These are phyloP conservation scores for Echites panduratus DNA, from an alignment of 257 asterid species.

Conservation along the genomic window DNA sequence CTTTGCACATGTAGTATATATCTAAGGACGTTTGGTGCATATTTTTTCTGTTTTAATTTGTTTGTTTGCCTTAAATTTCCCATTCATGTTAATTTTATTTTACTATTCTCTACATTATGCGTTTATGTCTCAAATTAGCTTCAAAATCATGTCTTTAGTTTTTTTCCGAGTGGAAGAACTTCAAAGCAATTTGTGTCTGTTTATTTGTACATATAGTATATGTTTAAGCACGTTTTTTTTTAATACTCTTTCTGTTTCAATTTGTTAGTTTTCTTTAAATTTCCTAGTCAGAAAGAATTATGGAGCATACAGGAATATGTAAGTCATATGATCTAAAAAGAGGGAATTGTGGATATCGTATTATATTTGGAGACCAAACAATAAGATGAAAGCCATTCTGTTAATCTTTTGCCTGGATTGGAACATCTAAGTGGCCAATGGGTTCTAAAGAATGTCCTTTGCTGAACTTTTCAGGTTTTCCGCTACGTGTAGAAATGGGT, in stretches of 20 bases:
- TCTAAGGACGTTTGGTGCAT: not conserved
- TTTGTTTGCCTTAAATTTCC: not conserved
- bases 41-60: not conserved
- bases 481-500: constrained; percentile 37
- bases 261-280: no score
- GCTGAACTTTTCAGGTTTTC: constrained; percentile 30
- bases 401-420: not conserved
- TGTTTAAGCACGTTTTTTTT: no score
- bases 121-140: not conserved
- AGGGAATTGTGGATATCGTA: not conserved
- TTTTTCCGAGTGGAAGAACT: not conserved
- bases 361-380: not conserved
- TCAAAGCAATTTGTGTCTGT: not conserved
- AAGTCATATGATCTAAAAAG: not conserved
- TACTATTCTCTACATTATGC: not conserved
- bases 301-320: not conserved
- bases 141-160: not conserved
- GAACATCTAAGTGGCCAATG: not conserved
- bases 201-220: not conserved
- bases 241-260: no score
- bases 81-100: no score
- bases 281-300: not conserved
- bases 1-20: not conserved
- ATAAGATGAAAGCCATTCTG: not conserved
- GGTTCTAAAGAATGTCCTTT: not conserved